These are phyloP conservation scores for Taiozyma sp. DNA, from an alignment of 1,139 yeast species.

Conservation along the genomic window DNA sequence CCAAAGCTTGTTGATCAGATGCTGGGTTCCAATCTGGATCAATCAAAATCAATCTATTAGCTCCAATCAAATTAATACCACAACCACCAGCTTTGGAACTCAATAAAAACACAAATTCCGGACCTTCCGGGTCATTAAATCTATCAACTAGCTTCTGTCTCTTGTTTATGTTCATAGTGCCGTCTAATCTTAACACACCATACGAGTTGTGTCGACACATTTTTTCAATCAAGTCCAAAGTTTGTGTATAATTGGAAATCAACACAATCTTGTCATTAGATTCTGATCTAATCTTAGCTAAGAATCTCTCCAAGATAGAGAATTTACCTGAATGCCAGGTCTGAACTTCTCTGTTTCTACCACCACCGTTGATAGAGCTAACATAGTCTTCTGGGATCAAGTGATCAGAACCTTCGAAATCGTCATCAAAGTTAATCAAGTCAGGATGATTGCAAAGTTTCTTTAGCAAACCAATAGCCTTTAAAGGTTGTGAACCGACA, in stretches of 20 bases:
- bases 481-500: conserved; percentile 74
- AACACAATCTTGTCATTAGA: conserved; percentile 93
- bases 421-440: conserved; percentile 67
- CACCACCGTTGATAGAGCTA: conserved; percentile 32
- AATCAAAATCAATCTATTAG: conserved; percentile 78
- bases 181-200: conserved; percentile 84
- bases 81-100: conserved; percentile 99
- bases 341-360: conserved; percentile 60
- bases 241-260: conserved; percentile 91
- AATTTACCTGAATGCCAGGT: conserved; percentile 54
- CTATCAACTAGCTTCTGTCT: conserved; percentile 89
- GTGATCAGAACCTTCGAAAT: conserved; percentile 60
- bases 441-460: conserved; percentile 95
- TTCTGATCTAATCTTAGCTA: conserved; percentile 66
- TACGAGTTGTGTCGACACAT: conserved; percentile 73
- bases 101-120: conserved; percentile 80
- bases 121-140: conserved; percentile 86
- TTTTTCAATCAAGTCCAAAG: conserved; percentile 82
- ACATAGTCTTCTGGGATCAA: conserved; percentile 74
- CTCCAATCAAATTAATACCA: conserved; percentile 96
- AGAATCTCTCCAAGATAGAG: conserved; percentile 59
- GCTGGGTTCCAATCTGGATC: conserved; percentile 99
- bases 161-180: conserved; percentile 86
- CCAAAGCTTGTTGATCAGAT: conserved; percentile 95
- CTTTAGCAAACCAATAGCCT: conserved; percentile 84